Evolutionary conservation across 768 basidiomycete genomes (phyloP), one percentile per base, ranked within the genome.

Genomic region (Lyophyllum decastes): DNA sequence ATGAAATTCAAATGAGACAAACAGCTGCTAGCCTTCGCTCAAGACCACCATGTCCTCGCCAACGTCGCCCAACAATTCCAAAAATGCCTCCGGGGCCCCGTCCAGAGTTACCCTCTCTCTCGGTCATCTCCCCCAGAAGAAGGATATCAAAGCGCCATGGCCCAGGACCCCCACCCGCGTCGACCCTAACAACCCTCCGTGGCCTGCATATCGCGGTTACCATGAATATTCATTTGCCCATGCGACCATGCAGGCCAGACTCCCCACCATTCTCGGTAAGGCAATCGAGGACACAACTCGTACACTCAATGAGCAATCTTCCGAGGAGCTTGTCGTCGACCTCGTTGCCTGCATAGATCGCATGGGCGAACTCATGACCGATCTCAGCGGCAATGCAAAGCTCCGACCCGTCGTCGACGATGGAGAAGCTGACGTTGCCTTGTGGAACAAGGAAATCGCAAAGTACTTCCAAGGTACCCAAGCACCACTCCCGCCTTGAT

Each of bases 361-460:
- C 61, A 93, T 97, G 92, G 91, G 92, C 56, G 80, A 82, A 21
- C 84, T 98, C 61, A 95, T 95, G 92, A 81, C 78, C 11, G 93
- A 96, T 68, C 77, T 96, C 57, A 91, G 90, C 66, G 85, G 82
- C 0, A 94, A 94, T 66, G 84, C 86, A 11, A 92, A 92, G 69
- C 79, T 96, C 11, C 78, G 95, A 12, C 92, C 92, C 30, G 92
- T 97, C 66, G 74, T 92, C 30, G 95, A 97, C 70, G 95, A 97
- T 66, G 86, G 82, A 52, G 95, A 95, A 68, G 94, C 86, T 9
- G 95, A 97, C 61, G 90, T 98, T 27, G 88, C 94, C 6, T 80
- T 97, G 8, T 98, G 95, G 95, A 98, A 98, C 76, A 96, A 97
- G 70, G 93, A 94, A 71, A 95, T 96, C 47, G 93, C 93, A 43